Evolutionary conservation across 2,329 filamentous ascomycete species (phyloP), one percentile per base, ranked within the genome.

Genomic region (Tolypocladium sp.): DNA sequence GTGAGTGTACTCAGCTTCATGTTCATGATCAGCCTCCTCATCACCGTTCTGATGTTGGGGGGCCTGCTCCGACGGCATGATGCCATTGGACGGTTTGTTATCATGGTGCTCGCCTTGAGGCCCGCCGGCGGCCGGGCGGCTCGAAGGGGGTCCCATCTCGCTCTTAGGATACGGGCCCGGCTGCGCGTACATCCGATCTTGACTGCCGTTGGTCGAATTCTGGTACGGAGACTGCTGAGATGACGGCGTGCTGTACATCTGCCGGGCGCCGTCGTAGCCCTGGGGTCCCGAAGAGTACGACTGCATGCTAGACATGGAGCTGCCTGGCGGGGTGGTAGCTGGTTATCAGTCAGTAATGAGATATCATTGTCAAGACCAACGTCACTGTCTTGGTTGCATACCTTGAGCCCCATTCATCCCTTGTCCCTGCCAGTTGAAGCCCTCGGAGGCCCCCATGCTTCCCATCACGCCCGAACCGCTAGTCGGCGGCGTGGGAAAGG

Each of bases 401-500:
- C 81, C 79, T 69, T 87, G 85, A 55, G 82, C 76, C 25, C 82
- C 81, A 62, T 77, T 81, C 79, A 90, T 87, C 62, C 82, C 82
- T 57, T 73, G 83, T 60, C 79, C 79, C 40, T 76, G 81, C 90
- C 92, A 97, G 70, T 92, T 88, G 72, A 93, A 96, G 46, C 83
- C 88, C 40, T 91, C 89, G 44, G 89, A 86, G 64, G 83, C 83
- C 53, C 86, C 86, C 81, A 96, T 91, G 62, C 83, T 76, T 77
- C 76, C 81, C 75, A 87, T 91, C 53, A 95, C 85, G 73, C 91
- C 91, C 0, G 92, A 94, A n/a, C 92, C 90, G 71, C 91, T 97
- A 0, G 92, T 91, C 1, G 93, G 92, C 41, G 93, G 93, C 4
- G 93, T 97, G 4, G 93, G 92, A 74, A 97, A 97, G 2, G 92